These are phyloP conservation scores for Coix lacrymajobi DNA, from an alignment of 176 grass and related monocot species.

Conservation along the genomic window DNA sequence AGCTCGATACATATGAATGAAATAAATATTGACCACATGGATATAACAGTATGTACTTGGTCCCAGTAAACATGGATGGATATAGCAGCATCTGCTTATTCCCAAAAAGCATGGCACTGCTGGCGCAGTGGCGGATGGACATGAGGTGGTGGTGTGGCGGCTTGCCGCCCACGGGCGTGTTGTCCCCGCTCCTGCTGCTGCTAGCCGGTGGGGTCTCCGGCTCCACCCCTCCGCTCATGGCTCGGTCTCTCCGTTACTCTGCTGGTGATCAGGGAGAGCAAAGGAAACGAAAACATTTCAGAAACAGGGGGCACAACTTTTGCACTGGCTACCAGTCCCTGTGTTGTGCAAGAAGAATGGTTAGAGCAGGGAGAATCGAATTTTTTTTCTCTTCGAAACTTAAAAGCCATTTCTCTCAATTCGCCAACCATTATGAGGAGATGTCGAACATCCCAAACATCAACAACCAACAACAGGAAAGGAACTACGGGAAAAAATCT, in stretches of 20 bases:
- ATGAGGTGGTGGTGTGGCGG: conserved; percentile 74
- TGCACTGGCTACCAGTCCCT: background rate
- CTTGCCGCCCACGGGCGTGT: conserved; percentile 47
- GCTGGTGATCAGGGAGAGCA: conserved; percentile 2
- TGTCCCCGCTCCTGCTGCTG: conserved; percentile 7
- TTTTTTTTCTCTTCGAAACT: too few relatives aligned
- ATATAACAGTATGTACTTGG: too few relatives aligned
- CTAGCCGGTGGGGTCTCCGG: conserved; percentile 45
- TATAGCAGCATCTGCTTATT: too few relatives aligned
- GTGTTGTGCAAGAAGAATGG: background rate
- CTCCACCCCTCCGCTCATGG: conserved; percentile 40
- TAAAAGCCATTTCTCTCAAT: too few relatives aligned
- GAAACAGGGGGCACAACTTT: background rate
- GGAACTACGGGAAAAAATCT: too few relatives aligned
- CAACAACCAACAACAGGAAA: too few relatives aligned
- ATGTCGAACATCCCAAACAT: too few relatives aligned
- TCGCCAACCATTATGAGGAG: too few relatives aligned
- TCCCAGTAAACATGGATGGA: too few relatives aligned
- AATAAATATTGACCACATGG: too few relatives aligned
- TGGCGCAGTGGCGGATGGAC: conserved; percentile 60
- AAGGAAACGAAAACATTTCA: conserved; percentile 28
- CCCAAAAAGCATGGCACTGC: too few relatives aligned
- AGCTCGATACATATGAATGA: too few relatives aligned
- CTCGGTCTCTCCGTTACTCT: conserved; percentile 20
- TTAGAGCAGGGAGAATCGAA: background rate